Evolutionary conservation across 140 eudicot species (phyloP).

Genomic region (Anethum foeniculum): DNA sequence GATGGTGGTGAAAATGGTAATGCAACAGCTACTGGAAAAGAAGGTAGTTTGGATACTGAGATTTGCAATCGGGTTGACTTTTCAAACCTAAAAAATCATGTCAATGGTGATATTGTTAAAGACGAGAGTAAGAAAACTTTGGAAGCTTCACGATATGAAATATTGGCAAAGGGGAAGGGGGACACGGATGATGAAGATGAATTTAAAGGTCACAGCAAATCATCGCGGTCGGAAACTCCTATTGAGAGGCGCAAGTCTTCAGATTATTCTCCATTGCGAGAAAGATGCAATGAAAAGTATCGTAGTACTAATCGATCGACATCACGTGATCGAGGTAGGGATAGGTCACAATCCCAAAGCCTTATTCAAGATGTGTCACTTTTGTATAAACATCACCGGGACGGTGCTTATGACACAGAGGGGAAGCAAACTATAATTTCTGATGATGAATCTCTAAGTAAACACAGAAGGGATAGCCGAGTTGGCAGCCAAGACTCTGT

Average conservation of each 20-base stretch:
- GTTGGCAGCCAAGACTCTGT: slow-evolving; percentile 44
- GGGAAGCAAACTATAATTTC: slow-evolving; percentile 24
- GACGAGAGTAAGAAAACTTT: background rate
- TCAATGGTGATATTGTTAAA: slow-evolving; percentile 27
- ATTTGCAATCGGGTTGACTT: background rate
- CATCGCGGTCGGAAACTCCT: slow-evolving; percentile 7
- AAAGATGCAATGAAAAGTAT: slow-evolving; percentile 28
- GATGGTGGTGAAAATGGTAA: slow-evolving; percentile 7
- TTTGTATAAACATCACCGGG: slow-evolving; percentile 23
- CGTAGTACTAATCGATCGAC: slow-evolving; percentile 28
- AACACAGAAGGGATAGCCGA: slow-evolving; percentile 24
- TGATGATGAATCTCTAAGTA: slow-evolving; percentile 31
- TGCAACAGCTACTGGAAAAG: background rate
- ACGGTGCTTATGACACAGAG: slow-evolving; percentile 24
- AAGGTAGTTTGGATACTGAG: slow-evolving; percentile 4
- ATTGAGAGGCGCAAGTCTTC: slow-evolving; percentile 14
- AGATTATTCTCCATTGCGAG: slow-evolving; percentile 9
- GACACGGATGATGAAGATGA: slow-evolving; percentile 12
- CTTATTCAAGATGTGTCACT: slow-evolving; percentile 36
- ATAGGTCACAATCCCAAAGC: slow-evolving; percentile 55
- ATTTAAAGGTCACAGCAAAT: slow-evolving; percentile 7
- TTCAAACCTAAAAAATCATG: slow-evolving; percentile 6
- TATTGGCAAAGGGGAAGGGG: slow-evolving; percentile 3
- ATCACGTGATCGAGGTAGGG: slow-evolving; percentile 28
- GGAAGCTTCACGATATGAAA: slow-evolving; percentile 5